Percentiles rank a stretch among this genome's conserved stretches.
Conservation (phyloP, 176 grass and related monocot species). For the Otatea glauca region DNA sequence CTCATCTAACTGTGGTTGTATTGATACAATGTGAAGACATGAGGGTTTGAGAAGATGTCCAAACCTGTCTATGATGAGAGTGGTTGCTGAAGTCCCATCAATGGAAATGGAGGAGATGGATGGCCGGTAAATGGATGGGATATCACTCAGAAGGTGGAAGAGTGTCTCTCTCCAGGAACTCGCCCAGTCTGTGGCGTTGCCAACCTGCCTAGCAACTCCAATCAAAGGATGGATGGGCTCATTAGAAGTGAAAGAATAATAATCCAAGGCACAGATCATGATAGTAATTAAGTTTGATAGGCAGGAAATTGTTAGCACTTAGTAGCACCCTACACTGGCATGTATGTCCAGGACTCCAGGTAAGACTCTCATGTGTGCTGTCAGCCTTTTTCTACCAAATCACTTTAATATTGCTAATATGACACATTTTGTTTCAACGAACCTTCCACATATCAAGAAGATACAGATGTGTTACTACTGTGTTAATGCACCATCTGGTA, state of each 20-base stretch:
- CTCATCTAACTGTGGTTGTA: neutral
- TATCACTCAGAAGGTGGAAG: constrained; percentile 67
- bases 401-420: neutral
- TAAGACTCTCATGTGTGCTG: neutral
- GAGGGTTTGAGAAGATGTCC: neutral
- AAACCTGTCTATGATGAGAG: constrained; percentile 78
- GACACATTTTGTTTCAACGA: neutral
- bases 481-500: neutral
- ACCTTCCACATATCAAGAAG: neutral
- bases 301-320: neutral
- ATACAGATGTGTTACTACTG: neutral
- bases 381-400: neutral
- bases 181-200: constrained; percentile 38
- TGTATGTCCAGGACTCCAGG: too few species aligned
- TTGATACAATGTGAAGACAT: neutral
- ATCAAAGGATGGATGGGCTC: neutral
- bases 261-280: neutral
- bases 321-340: neutral
- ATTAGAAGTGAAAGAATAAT: neutral
- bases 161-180: constrained; percentile 72
- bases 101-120: constrained; percentile 71
- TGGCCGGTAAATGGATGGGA: constrained; percentile 42
- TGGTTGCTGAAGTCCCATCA: constrained; percentile 69
- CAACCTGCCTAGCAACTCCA: constrained; percentile 61
- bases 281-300: neutral